Base-by-base conservation (phyloP, 495 filamentous ascomycete species). In the Bathelium albidoporum region DNA sequence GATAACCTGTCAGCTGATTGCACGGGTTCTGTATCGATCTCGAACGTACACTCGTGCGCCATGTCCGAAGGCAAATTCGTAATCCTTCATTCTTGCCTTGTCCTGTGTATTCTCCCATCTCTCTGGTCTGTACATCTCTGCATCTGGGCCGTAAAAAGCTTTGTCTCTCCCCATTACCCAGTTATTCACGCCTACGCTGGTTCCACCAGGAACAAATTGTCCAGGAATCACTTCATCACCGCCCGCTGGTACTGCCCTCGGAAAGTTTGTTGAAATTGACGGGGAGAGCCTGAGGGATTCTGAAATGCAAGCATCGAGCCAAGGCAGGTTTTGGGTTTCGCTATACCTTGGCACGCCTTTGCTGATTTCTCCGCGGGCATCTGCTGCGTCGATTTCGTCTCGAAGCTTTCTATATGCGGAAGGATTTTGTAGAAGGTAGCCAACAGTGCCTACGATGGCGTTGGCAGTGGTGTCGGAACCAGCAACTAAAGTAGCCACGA, bases 401-500 rank as follows among this genome's bases (percentile, higher is more conserved):
- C 68, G 59, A 1, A 74, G 66, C 10, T 59, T 66, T 32, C 58
- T 41, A 4, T 63, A 67, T 14, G 72, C 59, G 2, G 65, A 60
- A 16, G 72, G 65, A 14, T 67, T 59, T 2, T 67, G 73, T 32
- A 62, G 62, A 63, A 74, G 65, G 62, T 68, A 68, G 41, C 67
- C 62, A 31, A 72, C 53, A 16, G 68, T 69, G 44, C 68, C 64
- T 1, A 71, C 67, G 32, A 74, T 58, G 10, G 69, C 59, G 1
- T 70, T 70, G n/a, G 70, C 67, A 2, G 71, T 74, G 39, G 69
- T 71, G 63, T 74, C 71, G 20, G 72, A 66, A 34, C 72, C 72
- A 18, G 43, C 43, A 20, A 49, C 43, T 11, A 49, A 18, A 7
- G 43, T 18, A 3, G 9, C 18, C 18, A 49, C n/a, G 3, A 49